Evolutionary conservation across 768 basidiomycete genomes (phyloP), one percentile per base, ranked within the genome.

Genomic region (Pleurotus sapidus): DNA sequence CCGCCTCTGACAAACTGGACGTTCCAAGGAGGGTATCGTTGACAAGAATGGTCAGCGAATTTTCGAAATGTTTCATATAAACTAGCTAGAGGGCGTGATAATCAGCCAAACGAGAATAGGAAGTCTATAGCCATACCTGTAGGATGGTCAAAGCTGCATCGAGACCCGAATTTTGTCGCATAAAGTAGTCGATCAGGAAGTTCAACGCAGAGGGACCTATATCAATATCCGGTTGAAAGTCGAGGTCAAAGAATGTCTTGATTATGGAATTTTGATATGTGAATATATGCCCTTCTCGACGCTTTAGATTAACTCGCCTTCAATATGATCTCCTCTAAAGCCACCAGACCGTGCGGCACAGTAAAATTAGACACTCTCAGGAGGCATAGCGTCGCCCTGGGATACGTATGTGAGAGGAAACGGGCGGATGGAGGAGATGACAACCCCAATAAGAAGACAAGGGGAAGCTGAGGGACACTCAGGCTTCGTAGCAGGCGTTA

Each of bases 61-160:
- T 82, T 24, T 77, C 77, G 61, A 89, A 90, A 67, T 93, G 90
- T 59, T 88, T 88, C 67, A 91, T 68, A 64, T 90, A 75, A 0
- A 76, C 74, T 2, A 91, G 71, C 87, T 91, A 60, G 17, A 58
- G 50, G 7, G 46, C n/a, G 42, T 7, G 27, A 15, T 39, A 46
- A 40, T 38, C 38, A 49, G 45, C 53, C 11, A 3, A n/a, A 39
- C 51, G 23, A 45, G 1, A 34, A 15, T 8, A n/a, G 11, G 39
- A 3, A 46, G 3, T 17, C 53, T 14, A n/a, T 30, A 25, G 45
- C 70, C 56, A 34, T 57, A 87, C 88, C 73, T 91, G 89, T 4
- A 93, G 65, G 34, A 84, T 76, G 5, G 82, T 84, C 8, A 84
- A 61, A 7, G 86, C 61, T 6, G 74, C 73, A 61, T 89, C 87